A percentile compares a stretch with the other conserved stretches of the same genome.
Conservation (phyloP, 2,329 filamentous ascomycete species). For the Diaporthe destruens region DNA sequence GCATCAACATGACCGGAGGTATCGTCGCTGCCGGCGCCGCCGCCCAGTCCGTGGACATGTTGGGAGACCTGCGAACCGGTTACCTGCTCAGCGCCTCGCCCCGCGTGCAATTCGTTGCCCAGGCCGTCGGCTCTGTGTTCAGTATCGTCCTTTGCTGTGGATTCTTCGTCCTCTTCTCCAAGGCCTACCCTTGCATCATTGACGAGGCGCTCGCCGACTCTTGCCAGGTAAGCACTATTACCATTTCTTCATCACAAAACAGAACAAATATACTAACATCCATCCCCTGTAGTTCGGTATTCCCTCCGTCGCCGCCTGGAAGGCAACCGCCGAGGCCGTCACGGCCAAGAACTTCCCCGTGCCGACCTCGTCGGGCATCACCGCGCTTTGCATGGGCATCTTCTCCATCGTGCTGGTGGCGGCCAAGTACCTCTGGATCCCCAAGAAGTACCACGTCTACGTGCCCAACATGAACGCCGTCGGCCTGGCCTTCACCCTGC, state of each 20-base stretch:
- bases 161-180: constrained; percentile 76
- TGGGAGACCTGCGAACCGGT: constrained; percentile 75
- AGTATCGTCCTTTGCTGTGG: constrained; percentile 65
- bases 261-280: background rate
- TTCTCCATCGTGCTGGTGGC: constrained; percentile 64
- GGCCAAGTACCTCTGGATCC: constrained; percentile 64
- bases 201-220: constrained; percentile 55
- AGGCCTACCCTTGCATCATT: constrained; percentile 77
- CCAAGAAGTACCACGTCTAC: constrained; percentile 54
- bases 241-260: no score
- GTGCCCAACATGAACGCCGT: constrained; percentile 74
- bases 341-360: constrained; percentile 69
- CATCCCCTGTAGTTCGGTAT: constrained; percentile 61
- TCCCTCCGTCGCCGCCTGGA: constrained; percentile 75
- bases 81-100: constrained; percentile 76
- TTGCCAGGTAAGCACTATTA: background rate
- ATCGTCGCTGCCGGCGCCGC: constrained; percentile 68
- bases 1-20: constrained; percentile 75
- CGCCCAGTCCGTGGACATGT: constrained; percentile 65
- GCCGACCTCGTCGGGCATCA: constrained; percentile 67
- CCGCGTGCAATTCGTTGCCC: constrained; percentile 75
- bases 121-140: constrained; percentile 75
- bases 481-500: constrained; percentile 69
- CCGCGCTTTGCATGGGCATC: constrained; percentile 67
- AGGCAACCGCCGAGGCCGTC: constrained; percentile 73